A percentile compares a stretch with the other conserved stretches of the same genome.
Conservation (phyloP, 805 yeast species). For the Monosporozyma solicola region DNA sequence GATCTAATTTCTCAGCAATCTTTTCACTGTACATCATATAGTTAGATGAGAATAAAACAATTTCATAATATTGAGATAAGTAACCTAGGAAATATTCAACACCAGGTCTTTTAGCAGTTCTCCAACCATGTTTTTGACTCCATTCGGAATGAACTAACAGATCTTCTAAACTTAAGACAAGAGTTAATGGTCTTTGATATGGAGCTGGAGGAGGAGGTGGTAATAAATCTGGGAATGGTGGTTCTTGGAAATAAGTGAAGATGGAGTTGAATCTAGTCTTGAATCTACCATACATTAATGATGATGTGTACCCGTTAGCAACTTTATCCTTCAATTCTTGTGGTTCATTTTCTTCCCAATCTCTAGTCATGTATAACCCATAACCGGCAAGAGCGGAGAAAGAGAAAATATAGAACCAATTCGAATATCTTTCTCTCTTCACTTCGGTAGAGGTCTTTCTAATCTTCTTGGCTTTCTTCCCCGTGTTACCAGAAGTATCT, state of each 20-base stretch:
- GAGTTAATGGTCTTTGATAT: constrained; percentile 83
- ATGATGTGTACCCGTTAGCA: constrained; percentile 60
- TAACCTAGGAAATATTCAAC: constrained; percentile 93
- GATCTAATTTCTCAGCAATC: constrained; percentile 83
- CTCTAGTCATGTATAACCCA: constrained; percentile 64
- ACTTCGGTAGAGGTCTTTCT: constrained; percentile 65
- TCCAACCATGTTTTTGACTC: constrained; percentile 91
- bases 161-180: constrained; percentile 85
- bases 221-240: constrained; percentile 83
- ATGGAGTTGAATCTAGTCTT: constrained; percentile 62
- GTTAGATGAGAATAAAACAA: constrained; percentile 81
- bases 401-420: constrained; percentile 55
- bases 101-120: constrained; percentile 98
- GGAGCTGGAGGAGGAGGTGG: constrained; percentile 90
- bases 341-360: constrained; percentile 77
- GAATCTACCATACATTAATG: constrained; percentile 58
- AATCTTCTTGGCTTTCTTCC: constrained; percentile 37
- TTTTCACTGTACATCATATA: constrained; percentile 79
- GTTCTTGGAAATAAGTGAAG: constrained; percentile 81
- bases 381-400: constrained; percentile 41
- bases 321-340: constrained; percentile 44
- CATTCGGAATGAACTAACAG: constrained; percentile 84
- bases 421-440: constrained; percentile 77
- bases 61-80: constrained; percentile 90
- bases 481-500: constrained; percentile 12